Percentiles rank a stretch among this genome's conserved stretches.
These are phyloP conservation scores for Rhynchosporium secalis DNA, from an alignment of 2,329 filamentous ascomycete genomes.

Conservation along the genomic window DNA sequence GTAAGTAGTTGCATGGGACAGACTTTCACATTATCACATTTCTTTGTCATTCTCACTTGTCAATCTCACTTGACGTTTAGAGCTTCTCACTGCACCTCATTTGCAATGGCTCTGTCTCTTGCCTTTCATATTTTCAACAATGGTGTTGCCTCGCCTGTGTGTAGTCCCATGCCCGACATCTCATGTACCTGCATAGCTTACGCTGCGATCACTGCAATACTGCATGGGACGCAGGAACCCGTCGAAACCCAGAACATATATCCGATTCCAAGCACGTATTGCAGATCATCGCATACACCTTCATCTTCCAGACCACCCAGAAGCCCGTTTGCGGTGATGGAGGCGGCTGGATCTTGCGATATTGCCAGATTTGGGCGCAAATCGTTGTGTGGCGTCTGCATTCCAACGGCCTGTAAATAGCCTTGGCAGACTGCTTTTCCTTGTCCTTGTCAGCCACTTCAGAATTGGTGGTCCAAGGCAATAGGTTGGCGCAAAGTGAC, in stretches of 20 bases:
- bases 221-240: conserved; percentile 8
- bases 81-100: too few species aligned
- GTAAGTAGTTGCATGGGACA: too few species aligned
- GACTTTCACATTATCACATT: too few species aligned
- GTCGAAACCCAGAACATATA: background rate
- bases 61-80: too few species aligned
- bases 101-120: too few species aligned
- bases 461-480: background rate
- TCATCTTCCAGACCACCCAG: background rate
- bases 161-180: background rate
- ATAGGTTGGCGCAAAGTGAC: background rate
- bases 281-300: background rate
- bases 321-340: conserved; percentile 1
- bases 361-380: background rate
- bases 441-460: conserved; percentile 4
- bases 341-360: background rate
- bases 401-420: background rate
- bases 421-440: conserved; percentile 5
- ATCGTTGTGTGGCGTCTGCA: conserved; percentile 5
- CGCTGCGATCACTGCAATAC: background rate
- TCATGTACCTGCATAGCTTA: conserved; percentile 3
- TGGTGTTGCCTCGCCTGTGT: background rate
- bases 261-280: background rate
- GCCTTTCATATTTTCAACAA: too few species aligned
- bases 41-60: too few species aligned